Evolutionary conservation across 768 basidiomycete species (phyloP).

Genomic region (Panellus pusillus): DNA sequence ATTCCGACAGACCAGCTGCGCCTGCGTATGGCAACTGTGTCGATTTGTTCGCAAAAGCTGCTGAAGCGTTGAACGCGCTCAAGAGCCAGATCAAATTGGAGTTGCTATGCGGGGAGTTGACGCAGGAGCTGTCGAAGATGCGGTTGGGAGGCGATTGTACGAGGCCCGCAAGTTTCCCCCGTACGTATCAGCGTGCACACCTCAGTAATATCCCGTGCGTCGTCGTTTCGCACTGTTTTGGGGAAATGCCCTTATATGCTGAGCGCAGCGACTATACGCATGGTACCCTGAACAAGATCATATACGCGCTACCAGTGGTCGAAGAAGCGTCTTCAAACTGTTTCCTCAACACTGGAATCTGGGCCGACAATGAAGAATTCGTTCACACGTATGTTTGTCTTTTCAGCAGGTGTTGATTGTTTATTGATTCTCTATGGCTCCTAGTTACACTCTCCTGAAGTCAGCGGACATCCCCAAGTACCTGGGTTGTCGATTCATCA

Average conservation of each 20-base stretch:
- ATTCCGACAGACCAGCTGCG: neutral
- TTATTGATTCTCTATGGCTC: neutral
- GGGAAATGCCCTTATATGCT: neutral
- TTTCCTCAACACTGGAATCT: slow-evolving; percentile 6
- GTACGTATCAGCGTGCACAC: neutral
- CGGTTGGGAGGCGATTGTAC: neutral
- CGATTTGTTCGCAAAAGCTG: slow-evolving; percentile 3
- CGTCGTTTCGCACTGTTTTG: neutral
- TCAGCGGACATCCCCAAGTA: slow-evolving; percentile 6
- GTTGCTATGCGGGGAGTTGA: slow-evolving; percentile 7
- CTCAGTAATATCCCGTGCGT: slow-evolving; percentile 11
- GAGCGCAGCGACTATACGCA: slow-evolving; percentile 7
- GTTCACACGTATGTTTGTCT: slow-evolving; percentile 1
- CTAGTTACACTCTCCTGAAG: slow-evolving; percentile 8
- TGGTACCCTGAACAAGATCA: slow-evolving; percentile 5
- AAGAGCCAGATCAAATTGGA: slow-evolving; percentile 8
- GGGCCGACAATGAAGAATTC: slow-evolving; percentile 7
- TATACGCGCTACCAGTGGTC: slow-evolving; percentile 4
- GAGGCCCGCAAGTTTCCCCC: slow-evolving; percentile 4
- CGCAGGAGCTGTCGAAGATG: slow-evolving; percentile 9
- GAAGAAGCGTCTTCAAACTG: slow-evolving; percentile 7
- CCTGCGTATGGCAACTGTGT: slow-evolving; percentile 1
- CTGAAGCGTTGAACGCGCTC: neutral
- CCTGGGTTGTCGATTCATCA: slow-evolving; percentile 3
- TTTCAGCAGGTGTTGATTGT: neutral